Evolutionary conservation across 2,329 filamentous ascomycete species (phyloP).

Genomic region (Colletotrichum tamarilloi): DNA sequence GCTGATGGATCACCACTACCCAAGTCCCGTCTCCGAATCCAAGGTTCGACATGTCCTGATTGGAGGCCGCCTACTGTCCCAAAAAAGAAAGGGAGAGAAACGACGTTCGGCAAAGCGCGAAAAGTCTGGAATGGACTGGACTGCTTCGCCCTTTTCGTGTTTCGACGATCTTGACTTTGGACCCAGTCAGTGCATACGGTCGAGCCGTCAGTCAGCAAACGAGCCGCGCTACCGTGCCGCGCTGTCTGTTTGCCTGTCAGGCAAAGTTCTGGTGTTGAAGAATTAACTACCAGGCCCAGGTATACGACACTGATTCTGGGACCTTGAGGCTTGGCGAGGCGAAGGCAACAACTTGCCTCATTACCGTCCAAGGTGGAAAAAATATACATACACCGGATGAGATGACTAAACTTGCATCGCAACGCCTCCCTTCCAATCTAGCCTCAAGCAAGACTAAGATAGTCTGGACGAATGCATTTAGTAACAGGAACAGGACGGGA

Average conservation of each 20-base stretch:
- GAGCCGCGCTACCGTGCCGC: not conserved
- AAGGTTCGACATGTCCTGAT: constrained; percentile 33
- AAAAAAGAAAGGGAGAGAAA: constrained; percentile 12
- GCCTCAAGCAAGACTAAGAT: constrained; percentile 6
- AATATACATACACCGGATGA: not conserved
- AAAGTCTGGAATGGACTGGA: constrained; percentile 17
- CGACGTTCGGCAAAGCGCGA: constrained; percentile 3
- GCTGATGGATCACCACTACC: constrained; percentile 1
- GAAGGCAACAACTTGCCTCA: constrained; percentile 9
- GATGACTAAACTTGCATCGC: constrained; percentile 18
- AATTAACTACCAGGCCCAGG: not conserved
- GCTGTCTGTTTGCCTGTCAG: constrained; percentile 19
- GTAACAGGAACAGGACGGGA: constrained; percentile 6
- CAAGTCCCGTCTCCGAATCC: constrained; percentile 29
- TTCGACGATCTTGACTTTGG: constrained; percentile 7
- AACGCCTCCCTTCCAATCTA: constrained; percentile 19
- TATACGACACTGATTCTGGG: not conserved
- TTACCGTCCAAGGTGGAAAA: constrained; percentile 6
- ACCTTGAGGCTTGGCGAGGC: constrained; percentile 12
- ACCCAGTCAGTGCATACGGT: constrained; percentile 29
- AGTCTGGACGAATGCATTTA: constrained; percentile 20
- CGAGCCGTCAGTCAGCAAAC: constrained; percentile 10
- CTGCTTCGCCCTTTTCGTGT: constrained; percentile 12
- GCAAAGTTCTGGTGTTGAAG: not conserved
- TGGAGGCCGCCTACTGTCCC: constrained; percentile 34